A percentile compares a stretch with the other conserved stretches of the same genome.
phyloP scores from a whole-genome alignment of 805 yeast genomes.

The Wickerhamomyces subpelliculosus region DNA sequence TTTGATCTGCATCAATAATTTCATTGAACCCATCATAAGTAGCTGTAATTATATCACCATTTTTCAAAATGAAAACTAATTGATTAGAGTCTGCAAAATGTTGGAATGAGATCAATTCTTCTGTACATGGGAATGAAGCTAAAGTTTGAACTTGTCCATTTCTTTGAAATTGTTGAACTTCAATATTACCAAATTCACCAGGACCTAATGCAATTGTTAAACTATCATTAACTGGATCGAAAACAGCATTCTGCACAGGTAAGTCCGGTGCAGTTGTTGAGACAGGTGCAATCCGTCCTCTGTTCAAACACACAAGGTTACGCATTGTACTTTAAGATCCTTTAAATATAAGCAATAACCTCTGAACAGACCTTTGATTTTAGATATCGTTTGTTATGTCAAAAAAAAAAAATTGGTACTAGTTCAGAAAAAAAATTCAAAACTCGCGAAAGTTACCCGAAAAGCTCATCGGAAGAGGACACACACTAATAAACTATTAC shows the following conservation, averaged over 20 bases:
- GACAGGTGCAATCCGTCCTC: constrained; percentile 43
- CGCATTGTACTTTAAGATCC: constrained; percentile 29
- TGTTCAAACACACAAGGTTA: constrained; percentile 44
- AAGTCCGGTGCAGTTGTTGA: constrained; percentile 63
- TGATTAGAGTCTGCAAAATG: constrained; percentile 69
- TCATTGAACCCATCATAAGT: constrained; percentile 43
- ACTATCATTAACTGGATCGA: constrained; percentile 71
- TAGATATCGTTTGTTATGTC: too few species aligned
- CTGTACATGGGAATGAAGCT: constrained; percentile 51
- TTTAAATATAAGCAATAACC: too few species aligned
- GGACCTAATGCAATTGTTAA: constrained; percentile 59
- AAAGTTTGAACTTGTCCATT: constrained; percentile 50
- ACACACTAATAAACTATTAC: too few species aligned
- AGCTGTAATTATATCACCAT: constrained; percentile 72
- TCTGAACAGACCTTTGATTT: too few species aligned
- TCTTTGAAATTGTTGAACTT: constrained; percentile 71
- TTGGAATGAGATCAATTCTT: constrained; percentile 46
- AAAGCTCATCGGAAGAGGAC: too few species aligned
- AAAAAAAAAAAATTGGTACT: too few species aligned
- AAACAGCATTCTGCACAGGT: constrained; percentile 44
- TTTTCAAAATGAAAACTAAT: constrained; percentile 55
- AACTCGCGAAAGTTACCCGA: too few species aligned
- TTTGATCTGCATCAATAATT: constrained; percentile 40
- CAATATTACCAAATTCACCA: constrained; percentile 47
- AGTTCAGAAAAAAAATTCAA: too few species aligned